phyloP scores from a whole-genome alignment of 768 basidiomycete species.

The Phaeotremella skinneri region DNA sequence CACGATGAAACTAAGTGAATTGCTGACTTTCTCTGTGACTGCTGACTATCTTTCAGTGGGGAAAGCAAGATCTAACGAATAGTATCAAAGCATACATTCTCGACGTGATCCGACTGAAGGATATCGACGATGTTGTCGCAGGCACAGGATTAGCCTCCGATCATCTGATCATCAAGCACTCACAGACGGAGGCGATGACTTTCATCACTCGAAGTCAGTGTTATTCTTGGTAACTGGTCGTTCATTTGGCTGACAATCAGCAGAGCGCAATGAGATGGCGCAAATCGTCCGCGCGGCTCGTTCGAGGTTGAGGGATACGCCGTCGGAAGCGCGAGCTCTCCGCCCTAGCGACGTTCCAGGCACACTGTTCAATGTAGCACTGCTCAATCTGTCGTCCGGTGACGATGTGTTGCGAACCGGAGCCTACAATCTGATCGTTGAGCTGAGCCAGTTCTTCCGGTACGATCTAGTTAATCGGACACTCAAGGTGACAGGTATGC shows the following conservation, averaged over 20 bases:
- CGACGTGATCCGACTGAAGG: slow-evolving; percentile 73
- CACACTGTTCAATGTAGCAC: slow-evolving; percentile 78
- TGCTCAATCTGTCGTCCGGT: slow-evolving; percentile 70
- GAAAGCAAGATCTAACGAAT: slow-evolving; percentile 69
- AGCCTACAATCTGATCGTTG: slow-evolving; percentile 68
- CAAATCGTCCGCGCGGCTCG: slow-evolving; percentile 39
- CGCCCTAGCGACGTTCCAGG: slow-evolving; percentile 78
- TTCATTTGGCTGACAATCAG: slow-evolving; percentile 4
- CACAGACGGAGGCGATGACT: slow-evolving; percentile 27
- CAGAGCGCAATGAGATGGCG: slow-evolving; percentile 60
- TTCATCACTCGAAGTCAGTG: slow-evolving; percentile 38
- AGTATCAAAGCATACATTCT: slow-evolving; percentile 70
- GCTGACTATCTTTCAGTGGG: slow-evolving; percentile 56
- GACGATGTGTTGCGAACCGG: slow-evolving; percentile 76
- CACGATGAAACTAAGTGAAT: not conserved
- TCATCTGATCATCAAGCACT: slow-evolving; percentile 36
- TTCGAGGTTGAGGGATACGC: slow-evolving; percentile 23
- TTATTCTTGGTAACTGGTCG: not conserved
- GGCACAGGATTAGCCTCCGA: slow-evolving; percentile 58
- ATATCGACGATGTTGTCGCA: slow-evolving; percentile 83
- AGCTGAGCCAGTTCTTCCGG: slow-evolving; percentile 40
- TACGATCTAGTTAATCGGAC: slow-evolving; percentile 24
- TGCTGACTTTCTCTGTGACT: not conserved
- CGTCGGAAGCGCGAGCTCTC: slow-evolving; percentile 61
- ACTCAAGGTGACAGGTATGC: slow-evolving; percentile 27